Base-by-base conservation (phyloP, 2,329 filamentous ascomycete species). In the Clarireedia monteithiana region DNA sequence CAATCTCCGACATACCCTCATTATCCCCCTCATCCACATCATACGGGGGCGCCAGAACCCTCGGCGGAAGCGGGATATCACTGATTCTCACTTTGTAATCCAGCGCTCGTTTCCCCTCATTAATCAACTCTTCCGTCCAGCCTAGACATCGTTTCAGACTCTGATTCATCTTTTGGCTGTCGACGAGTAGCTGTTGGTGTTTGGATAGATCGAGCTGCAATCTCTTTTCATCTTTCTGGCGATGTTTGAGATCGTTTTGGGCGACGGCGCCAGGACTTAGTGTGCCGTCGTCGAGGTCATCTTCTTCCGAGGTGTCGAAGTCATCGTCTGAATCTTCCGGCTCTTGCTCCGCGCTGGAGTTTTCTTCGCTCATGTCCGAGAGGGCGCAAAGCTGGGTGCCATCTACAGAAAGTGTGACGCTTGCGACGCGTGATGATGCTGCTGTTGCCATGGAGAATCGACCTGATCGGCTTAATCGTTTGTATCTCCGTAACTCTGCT, bases 131-230 rank as follows among this genome's bases (percentile, higher is more conserved):
- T 68, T 99, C 92, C 0, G 91, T 95, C 81, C 89, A 92, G 62
- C 85, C 84, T 36, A 96, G 78, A 70, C 94, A 99, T 48, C 89
- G 81, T 70, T 90, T 95, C 47, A 99, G 80, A 69, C 89, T 95
- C 69, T 95, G 89, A 68, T 96, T 97, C 77, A 97, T 91, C 74
- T 91, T 95, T 67, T 96, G 91, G 63, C 88, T 94, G 69, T 96
- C 91, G 40, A 91, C 76, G 7, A 99, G 80, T 1, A 97, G 76
- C 66, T 96, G 87, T 62, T 91, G 89, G 69, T 99, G 94, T 68
- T 91, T 92, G 3, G 85, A 81, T 0, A 99, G 78, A 70, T 99
- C 94, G 4, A 91, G 78, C 63, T 87, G 82, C n/a, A 97, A 76
- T 30, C 89, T 83, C 63, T 86, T 86, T 68, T 96, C 90, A 62